A percentile compares a stretch with the other conserved stretches of the same genome.
Evolutionary conservation across 352 stramenopile species (phyloP).

Genomic region (Pythium rishiriense): DNA sequence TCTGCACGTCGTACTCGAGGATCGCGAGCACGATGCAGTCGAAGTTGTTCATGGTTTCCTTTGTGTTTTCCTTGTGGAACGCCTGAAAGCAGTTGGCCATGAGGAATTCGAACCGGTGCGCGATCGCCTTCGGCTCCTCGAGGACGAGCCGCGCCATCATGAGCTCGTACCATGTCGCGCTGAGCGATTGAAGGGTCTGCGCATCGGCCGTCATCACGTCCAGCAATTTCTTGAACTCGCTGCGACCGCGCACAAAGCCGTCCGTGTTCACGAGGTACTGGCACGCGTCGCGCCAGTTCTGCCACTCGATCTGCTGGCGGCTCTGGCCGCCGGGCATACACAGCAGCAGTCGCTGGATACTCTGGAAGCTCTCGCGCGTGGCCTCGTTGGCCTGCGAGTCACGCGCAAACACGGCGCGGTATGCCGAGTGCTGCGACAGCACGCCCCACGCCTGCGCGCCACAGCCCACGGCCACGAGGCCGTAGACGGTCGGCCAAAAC

Average conservation of each 20-base stretch:
- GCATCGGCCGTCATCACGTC: constrained; percentile 58
- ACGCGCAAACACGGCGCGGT: constrained; percentile 48
- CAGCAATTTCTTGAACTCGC: constrained; percentile 52
- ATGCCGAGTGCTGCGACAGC: constrained; percentile 56
- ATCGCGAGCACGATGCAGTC: constrained; percentile 81
- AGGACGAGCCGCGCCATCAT: constrained; percentile 81
- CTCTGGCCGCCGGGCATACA: constrained; percentile 52
- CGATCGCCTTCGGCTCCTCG: constrained; percentile 72
- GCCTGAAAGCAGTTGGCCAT: constrained; percentile 72
- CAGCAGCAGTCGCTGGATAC: constrained; percentile 62
- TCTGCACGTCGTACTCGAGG: constrained; percentile 75
- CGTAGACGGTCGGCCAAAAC: constrained; percentile 73
- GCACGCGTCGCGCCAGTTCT: constrained; percentile 65
- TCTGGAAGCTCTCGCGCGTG: constrained; percentile 51
- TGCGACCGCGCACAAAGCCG: constrained; percentile 45
- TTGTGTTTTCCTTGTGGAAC: constrained; percentile 37
- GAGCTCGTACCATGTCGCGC: constrained; percentile 70
- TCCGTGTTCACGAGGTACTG: constrained; percentile 61
- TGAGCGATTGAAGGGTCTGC: constrained; percentile 40
- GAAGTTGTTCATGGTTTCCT: constrained; percentile 67
- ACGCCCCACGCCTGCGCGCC: constrained; percentile 60
- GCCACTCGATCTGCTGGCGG: constrained; percentile 41
- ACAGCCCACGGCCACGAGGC: constrained; percentile 49
- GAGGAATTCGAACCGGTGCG: constrained; percentile 75
- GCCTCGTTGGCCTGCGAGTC: constrained; percentile 43